Percentiles rank a stretch among this genome's conserved stretches.
phyloP scores from a whole-genome alignment of 805 yeast species.

The Pichia californica region DNA sequence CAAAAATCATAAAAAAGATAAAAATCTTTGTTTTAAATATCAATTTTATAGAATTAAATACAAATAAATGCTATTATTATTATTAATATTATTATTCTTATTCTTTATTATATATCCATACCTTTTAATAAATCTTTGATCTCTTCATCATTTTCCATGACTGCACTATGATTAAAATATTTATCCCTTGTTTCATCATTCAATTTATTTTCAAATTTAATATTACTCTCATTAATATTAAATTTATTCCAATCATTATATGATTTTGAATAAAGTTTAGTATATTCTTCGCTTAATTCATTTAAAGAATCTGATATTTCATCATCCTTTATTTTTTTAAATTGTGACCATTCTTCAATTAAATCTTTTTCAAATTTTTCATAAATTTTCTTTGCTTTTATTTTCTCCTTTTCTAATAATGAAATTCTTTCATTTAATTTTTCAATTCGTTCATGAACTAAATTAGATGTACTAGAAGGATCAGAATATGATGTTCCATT shows the following conservation, averaged over 20 bases:
- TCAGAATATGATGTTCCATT: slow-evolving; percentile 35
- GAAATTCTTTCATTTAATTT: slow-evolving; percentile 35
- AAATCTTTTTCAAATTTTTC: slow-evolving; percentile 40
- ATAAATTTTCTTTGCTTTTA: slow-evolving; percentile 38
- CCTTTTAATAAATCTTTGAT: slow-evolving; percentile 14
- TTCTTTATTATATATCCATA: background rate
- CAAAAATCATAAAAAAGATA: background rate
- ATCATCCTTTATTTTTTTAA: slow-evolving; percentile 72
- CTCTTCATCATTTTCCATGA: slow-evolving; percentile 23
- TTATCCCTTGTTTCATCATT: slow-evolving; percentile 17
- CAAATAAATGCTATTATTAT: too few relatives aligned
- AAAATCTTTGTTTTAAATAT: too few relatives aligned
- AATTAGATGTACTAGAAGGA: slow-evolving; percentile 33
- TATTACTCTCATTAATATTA: slow-evolving; percentile 9
- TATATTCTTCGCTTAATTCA: slow-evolving; percentile 69
- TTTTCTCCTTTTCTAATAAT: slow-evolving; percentile 40
- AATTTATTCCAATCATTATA: slow-evolving; percentile 61
- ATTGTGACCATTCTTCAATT: slow-evolving; percentile 49
- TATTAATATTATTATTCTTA: too few relatives aligned
- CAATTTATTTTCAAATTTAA: slow-evolving; percentile 15
- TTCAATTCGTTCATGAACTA: slow-evolving; percentile 38
- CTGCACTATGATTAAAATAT: slow-evolving; percentile 23
- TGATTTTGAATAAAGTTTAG: slow-evolving; percentile 62
- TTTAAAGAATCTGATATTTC: slow-evolving; percentile 71
- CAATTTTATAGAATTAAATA: too few relatives aligned